phyloP scores from a whole-genome alignment of 2,329 filamentous ascomycete species.

The Fusarium pseudograminearum region DNA sequence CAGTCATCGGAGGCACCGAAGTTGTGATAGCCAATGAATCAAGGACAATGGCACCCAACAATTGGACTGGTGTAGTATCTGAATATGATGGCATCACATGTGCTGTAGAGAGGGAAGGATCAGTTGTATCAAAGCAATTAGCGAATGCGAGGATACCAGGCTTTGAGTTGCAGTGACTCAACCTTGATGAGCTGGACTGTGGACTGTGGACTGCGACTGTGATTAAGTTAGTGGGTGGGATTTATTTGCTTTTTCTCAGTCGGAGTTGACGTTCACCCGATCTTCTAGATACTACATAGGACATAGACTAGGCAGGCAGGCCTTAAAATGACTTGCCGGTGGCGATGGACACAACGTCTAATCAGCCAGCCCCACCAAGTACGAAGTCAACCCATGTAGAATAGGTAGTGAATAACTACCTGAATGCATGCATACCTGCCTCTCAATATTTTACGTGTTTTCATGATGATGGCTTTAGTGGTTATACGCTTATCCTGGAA shows the following conservation, averaged over 20 bases:
- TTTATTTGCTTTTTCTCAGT: constrained; percentile 5
- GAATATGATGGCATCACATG: not conserved
- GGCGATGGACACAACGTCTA: not conserved
- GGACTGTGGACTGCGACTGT: not conserved
- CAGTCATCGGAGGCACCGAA: not conserved
- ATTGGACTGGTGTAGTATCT: not conserved
- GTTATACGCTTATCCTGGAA: not conserved
- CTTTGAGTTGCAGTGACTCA: not conserved
- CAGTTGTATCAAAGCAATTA: constrained; percentile 1
- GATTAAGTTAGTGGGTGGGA: not conserved
- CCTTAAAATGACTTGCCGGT: constrained; percentile 12
- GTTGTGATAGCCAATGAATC: not conserved
- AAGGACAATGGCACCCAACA: not conserved
- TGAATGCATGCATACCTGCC: not conserved
- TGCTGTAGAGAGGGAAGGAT: not conserved
- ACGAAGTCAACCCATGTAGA: constrained; percentile 11
- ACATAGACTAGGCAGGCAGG: not conserved
- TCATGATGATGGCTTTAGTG: not conserved
- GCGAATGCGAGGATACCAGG: not conserved
- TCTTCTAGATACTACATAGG: not conserved
- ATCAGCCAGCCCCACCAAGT: not conserved
- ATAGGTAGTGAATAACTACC: not conserved
- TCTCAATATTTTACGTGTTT: not conserved
- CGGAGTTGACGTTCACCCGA: constrained; percentile 1
- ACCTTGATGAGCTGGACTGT: not conserved